Base-by-base conservation (phyloP, 257 asterid genomes). In the Dorcoceras hygrometricum region DNA sequence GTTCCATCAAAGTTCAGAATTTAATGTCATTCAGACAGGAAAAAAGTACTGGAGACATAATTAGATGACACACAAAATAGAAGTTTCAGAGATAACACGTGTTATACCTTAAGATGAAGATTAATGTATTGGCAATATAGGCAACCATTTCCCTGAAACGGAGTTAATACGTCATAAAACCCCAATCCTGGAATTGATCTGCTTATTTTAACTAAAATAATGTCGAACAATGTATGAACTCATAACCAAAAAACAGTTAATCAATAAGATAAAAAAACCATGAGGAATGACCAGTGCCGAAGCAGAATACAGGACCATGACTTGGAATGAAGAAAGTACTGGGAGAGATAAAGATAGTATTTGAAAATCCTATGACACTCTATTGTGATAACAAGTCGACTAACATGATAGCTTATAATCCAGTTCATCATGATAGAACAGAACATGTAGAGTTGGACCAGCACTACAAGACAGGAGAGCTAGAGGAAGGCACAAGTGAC, bases 121-220 rank as follows among this genome's bases (percentile, higher is more conserved):
- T 90, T 62, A 93, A 79, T 54, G 99, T 93, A 68, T 93, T 93
- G 9, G 99, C 97, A 72, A 93, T 90, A 70, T 93, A 93, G 14
- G 97, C 82, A 71, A 90, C 94, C 96, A 93, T 90, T 82, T 89
- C 99, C 99, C 99, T 90, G 97, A 74, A 83, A 80, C 80, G 81
- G 71, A 75, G 58, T 62, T 70, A 57, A 62, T 31, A 53, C 0
- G 51, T 43, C 51, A 43, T 32, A 67, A 48, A 23, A 53, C 58
- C 54, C 23, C 31, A 58, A 50, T 55, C 26, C 20, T 50, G 34
- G n/a, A 68, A 56, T 10, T 43, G 48, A 36, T 28, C 51, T 63
- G 66, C 51, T 63, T 2, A 36, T 57, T 57, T 58, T 27, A 32
- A 67, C 46, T 70, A 4, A 62, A 51, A 59, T 51, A 23, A 10